Evolutionary conservation across 2,329 filamentous ascomycete genomes (phyloP), one percentile per base, ranked within the genome.

Genomic region (Cladorrhinum sp.): DNA sequence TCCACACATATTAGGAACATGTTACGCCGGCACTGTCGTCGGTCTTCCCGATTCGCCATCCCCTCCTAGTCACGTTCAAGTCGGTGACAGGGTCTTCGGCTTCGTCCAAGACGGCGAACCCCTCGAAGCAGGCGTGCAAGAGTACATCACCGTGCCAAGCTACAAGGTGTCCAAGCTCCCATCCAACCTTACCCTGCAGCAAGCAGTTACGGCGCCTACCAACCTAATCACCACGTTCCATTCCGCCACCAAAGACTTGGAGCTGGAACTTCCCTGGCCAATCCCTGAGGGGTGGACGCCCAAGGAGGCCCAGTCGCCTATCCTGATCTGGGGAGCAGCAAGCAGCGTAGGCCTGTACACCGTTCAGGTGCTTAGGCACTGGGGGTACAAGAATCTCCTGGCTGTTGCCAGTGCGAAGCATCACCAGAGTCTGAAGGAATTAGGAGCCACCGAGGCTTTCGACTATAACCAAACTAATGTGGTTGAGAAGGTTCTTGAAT

Each of bases 161-260:
- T 82, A 77, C 72, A 71, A 82, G 14, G 74, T 80, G 10, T 79
- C 76, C 12, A 79, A 76, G 65, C 61, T 84, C 21, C 79, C 80
- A 1, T 61, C 70, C 10, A 73, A 71, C 23, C 68, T 80, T 28
- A 74, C 74, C 1, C 68, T 78, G 46, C 67, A 77, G 52, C 75
- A 80, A 62, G 82, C 82, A 1, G 80, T 79, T 5, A 84, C 83
- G 0, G 69, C 86, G 2, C 79, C 83, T 0, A 80, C 82, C 54
- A 87, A 86, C 65, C 71, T 85, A 26, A 79, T 87, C 28, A 87
- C 84, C 0, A 82, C 81, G 10, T 83, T 86, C 69, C 83, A 88
- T 67, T 74, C 82, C 4, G 69, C 82, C 2, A 73, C 71, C 1
- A 62, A 61, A 1, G 83, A 87, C 62, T 73, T 88, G 12, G 75